These are phyloP conservation scores for Candida pseudoviswanathii DNA, from an alignment of 1,139 yeast genomes.

Conservation along the genomic window DNA sequence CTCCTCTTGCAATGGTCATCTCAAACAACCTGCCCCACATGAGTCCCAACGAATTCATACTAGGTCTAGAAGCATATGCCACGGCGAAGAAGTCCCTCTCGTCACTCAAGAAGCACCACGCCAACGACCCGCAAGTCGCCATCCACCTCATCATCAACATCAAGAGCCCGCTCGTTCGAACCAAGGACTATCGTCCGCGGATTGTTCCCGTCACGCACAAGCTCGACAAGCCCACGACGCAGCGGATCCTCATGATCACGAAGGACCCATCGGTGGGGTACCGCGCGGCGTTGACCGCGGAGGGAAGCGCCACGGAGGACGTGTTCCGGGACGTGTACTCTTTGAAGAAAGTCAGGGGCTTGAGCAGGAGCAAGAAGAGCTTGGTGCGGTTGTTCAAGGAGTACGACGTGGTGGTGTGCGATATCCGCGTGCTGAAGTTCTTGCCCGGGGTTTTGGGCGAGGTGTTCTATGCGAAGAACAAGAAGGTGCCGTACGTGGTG, in stretches of 20 bases:
- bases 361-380: slow-evolving; percentile 47
- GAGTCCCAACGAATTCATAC: slow-evolving; percentile 17
- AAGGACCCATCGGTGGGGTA: slow-evolving; percentile 67
- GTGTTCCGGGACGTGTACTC: slow-evolving; percentile 59
- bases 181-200: slow-evolving; percentile 63
- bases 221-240: slow-evolving; percentile 46
- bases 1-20: slow-evolving; percentile 1
- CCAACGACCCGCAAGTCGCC: slow-evolving; percentile 13
- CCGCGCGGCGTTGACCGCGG: slow-evolving; percentile 45
- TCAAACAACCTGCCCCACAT: background rate
- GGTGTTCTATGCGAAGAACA: slow-evolving; percentile 57
- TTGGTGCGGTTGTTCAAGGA: slow-evolving; percentile 52
- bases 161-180: slow-evolving; percentile 45
- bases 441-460: slow-evolving; percentile 59
- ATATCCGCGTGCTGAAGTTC: slow-evolving; percentile 61
- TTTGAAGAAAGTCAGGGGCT: slow-evolving; percentile 53
- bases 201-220: slow-evolving; percentile 62
- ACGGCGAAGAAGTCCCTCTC: slow-evolving; percentile 26
- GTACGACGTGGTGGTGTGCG: slow-evolving; percentile 66
- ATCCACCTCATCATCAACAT: slow-evolving; percentile 59
- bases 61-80: slow-evolving; percentile 28
- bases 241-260: slow-evolving; percentile 60
- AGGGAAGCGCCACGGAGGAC: slow-evolving; percentile 59
- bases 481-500: slow-evolving; percentile 64
- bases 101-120: slow-evolving; percentile 20